Base-by-base conservation (phyloP, 225 moss, liverwort and hornwort species). In the Marchantia polymorpha region DNA sequence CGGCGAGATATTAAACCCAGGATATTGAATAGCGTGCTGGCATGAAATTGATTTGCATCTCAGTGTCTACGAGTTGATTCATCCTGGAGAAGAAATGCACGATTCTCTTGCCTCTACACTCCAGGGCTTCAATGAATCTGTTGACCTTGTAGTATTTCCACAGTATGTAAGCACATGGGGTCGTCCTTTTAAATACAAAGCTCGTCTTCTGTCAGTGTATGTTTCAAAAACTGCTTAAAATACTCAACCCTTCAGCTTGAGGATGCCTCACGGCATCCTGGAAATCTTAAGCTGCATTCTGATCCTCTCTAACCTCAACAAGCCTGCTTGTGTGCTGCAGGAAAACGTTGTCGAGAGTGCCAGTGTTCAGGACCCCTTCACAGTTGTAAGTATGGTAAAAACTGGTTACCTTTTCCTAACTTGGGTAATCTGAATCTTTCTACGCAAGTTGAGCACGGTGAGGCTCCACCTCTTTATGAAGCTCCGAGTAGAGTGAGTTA, bases 351-450 rank as follows among this genome's bases (percentile, higher is more conserved):
- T 77, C 11, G 86, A 86, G 65, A 76, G n/a, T 52, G 86, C 81
- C 48, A 73, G 73, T 56, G 60, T 83, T 25, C 64, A 75, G n/a
- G 86, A 86, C n/a, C 80, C 86, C 3, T 86, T 83, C 71, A 83
- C 80, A 31, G 83, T 83, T 80, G 83, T 86, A n/a, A 4, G 39
- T 52, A 13, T n/a, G 14, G 27, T 55, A n/a, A 16, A 25, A 50
- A 20, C 22, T 63, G 20, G 25, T 12, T 25, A 23, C 25, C 25
- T 8, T 23, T 0, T 1, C 22, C 23, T 61, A 61, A 61, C 8
- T 23, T 22, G 61, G n/a, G 23, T 0, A 0, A 23, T 67, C 16
- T 15, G 30, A 39, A 5, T 39, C 39, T 13, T 30, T 13, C 67
- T 14, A 61, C 14, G 12, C 3, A 27, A 29, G 12, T 67, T 31